Percentiles rank a stretch among this genome's conserved stretches.
Evolutionary conservation across 129 eudicot species (phyloP).

Genomic region (Saposhnikovia divaricata): DNA sequence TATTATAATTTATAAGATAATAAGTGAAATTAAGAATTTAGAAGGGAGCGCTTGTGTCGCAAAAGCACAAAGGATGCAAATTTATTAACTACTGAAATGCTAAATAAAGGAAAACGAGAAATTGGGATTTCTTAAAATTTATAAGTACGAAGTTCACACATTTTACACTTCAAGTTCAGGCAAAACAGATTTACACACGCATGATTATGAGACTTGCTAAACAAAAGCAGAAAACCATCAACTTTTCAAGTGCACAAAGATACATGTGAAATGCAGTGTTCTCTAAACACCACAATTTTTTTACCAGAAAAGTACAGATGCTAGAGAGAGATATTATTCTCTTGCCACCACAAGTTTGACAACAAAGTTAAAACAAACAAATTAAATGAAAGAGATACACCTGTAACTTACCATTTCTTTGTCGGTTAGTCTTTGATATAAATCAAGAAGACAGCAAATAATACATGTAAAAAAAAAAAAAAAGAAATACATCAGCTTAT

Average conservation of each 20-base stretch:
- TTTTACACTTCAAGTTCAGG: neutral
- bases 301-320: neutral
- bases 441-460: conserved; percentile 14
- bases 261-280: neutral
- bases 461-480: conserved; percentile 17
- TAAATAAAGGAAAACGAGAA: neutral
- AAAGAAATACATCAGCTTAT: conserved; percentile 16
- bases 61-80: neutral
- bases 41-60: neutral
- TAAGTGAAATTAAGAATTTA: neutral
- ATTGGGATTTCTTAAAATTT: neutral
- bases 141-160: neutral
- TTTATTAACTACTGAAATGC: neutral
- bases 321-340: neutral
- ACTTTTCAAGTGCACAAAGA: neutral
- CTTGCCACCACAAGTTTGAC: neutral
- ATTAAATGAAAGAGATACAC: conserved; percentile 2
- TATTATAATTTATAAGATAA: neutral
- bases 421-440: conserved; percentile 58
- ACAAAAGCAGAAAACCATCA: neutral
- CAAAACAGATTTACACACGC: neutral
- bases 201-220: neutral
- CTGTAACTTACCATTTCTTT: conserved; percentile 66
- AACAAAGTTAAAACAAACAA: neutral
- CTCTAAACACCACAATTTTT: neutral